Evolutionary conservation across 495 filamentous ascomycete genomes (phyloP).

Genomic region (Aspergillus sclerotioniger): DNA sequence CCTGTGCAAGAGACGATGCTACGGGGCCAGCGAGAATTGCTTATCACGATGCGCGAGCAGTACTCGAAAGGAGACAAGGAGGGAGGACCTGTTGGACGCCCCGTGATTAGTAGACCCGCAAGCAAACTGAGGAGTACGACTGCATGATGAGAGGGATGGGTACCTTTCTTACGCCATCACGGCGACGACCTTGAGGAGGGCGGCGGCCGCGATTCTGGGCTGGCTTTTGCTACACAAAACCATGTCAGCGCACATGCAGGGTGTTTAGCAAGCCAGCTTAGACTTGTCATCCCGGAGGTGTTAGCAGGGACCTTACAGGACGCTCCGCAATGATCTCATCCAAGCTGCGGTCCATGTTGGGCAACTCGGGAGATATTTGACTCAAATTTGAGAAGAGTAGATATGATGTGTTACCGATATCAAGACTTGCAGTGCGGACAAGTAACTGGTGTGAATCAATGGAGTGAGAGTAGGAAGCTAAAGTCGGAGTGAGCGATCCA

Average conservation of each 20-base stretch:
- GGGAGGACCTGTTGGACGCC: constrained; percentile 39
- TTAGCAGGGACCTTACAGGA: constrained; percentile 52
- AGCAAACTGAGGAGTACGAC: background rate
- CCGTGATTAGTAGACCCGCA: constrained; percentile 35
- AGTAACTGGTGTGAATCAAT: constrained; percentile 4
- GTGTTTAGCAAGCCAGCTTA: background rate
- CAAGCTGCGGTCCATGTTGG: constrained; percentile 73
- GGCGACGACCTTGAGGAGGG: constrained; percentile 61
- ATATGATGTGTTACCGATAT: background rate
- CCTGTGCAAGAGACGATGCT: constrained; percentile 32
- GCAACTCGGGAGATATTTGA: constrained; percentile 3
- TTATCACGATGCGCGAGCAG: constrained; percentile 41
- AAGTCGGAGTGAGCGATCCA: constrained; percentile 6
- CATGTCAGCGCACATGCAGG: constrained; percentile 14
- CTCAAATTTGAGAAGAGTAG: constrained; percentile 4
- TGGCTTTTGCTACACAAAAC: constrained; percentile 30
- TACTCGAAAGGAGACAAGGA: constrained; percentile 36
- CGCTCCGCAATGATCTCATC: constrained; percentile 84
- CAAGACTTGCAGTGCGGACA: background rate
- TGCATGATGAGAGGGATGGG: background rate
- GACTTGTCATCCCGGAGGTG: background rate
- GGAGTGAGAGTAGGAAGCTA: constrained; percentile 6
- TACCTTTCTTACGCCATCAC: constrained; percentile 83
- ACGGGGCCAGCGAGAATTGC: constrained; percentile 35
- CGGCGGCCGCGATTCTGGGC: constrained; percentile 47